A percentile compares a stretch with the other conserved stretches of the same genome.
phyloP scores from a whole-genome alignment of 352 stramenopile genomes.

The Phytophthora capsici region DNA sequence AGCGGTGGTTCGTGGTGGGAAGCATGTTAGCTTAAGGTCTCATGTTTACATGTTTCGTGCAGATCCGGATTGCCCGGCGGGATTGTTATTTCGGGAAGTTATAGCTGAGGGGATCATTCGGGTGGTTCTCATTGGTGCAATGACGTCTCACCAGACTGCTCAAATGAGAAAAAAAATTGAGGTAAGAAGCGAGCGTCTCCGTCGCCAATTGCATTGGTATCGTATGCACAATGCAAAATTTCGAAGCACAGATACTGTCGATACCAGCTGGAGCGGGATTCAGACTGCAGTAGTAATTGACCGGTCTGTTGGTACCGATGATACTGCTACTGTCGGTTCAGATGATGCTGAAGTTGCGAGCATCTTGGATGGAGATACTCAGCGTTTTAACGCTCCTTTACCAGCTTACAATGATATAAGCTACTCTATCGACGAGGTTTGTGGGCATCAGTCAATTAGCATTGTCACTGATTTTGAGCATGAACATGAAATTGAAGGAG shows the following conservation, averaged over 20 bases:
- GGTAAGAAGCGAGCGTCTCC: not conserved
- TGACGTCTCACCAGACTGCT: not conserved
- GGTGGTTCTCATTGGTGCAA: not conserved
- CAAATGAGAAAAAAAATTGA: not conserved
- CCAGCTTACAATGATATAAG: too few species aligned
- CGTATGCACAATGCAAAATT: not conserved
- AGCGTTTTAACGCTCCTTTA: not conserved
- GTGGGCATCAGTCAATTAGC: not conserved
- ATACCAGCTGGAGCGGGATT: not conserved
- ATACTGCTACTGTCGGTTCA: not conserved
- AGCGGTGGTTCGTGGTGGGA: not conserved
- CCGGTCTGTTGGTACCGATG: not conserved
- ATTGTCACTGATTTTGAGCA: not conserved
- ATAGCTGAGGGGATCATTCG: not conserved
- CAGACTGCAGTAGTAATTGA: not conserved
- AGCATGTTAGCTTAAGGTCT: not conserved
- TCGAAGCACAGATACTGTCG: not conserved
- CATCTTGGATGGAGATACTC: not conserved
- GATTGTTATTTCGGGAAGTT: not conserved
- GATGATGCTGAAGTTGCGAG: not conserved
- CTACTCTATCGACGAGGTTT: too few species aligned
- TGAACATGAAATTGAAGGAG: not conserved
- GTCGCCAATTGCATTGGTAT: not conserved
- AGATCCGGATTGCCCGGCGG: not conserved
- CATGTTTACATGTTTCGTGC: constrained; percentile 8